Conservation (phyloP, 2,329 filamentous ascomycete species). For the Penicillium sp. region DNA sequence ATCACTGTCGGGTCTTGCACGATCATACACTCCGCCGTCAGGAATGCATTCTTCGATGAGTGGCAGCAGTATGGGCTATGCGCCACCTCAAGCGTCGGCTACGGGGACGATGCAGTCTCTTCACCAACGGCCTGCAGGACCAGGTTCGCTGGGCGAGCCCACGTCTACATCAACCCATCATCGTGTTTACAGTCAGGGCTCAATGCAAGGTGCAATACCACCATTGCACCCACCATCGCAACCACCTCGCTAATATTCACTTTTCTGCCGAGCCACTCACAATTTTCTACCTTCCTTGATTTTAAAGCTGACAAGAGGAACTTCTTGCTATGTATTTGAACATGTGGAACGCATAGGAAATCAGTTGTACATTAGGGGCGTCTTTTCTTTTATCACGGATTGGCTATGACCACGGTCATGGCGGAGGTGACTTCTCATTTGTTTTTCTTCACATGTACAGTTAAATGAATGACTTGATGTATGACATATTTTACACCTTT, state of each 20-base stretch:
- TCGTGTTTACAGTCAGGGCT: slow-evolving; percentile 41
- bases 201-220: slow-evolving; percentile 28
- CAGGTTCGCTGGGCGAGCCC: slow-evolving; percentile 25
- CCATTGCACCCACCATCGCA: slow-evolving; percentile 28
- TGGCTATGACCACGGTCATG: background rate
- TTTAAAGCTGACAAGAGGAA: background rate
- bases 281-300: background rate
- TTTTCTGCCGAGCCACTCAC: background rate
- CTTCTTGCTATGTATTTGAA: background rate
- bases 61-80: slow-evolving; percentile 32
- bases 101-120: slow-evolving; percentile 26
- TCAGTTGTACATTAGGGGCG: background rate
- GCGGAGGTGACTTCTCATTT: background rate
- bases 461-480: slow-evolving; percentile 26
- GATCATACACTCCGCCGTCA: slow-evolving; percentile 43
- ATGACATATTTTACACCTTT: slow-evolving; percentile 6
- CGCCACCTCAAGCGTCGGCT: slow-evolving; percentile 23
- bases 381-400: background rate
- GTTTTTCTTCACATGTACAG: slow-evolving; percentile 16
- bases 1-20: slow-evolving; percentile 29
- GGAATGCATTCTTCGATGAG: slow-evolving; percentile 30
- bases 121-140: slow-evolving; percentile 29
- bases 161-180: slow-evolving; percentile 31
- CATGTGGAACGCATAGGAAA: background rate
- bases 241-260: slow-evolving; percentile 20